Evolutionary conservation across 768 basidiomycete species (phyloP), one percentile per base, ranked within the genome.

Genomic region (Tricholoma terreum): DNA sequence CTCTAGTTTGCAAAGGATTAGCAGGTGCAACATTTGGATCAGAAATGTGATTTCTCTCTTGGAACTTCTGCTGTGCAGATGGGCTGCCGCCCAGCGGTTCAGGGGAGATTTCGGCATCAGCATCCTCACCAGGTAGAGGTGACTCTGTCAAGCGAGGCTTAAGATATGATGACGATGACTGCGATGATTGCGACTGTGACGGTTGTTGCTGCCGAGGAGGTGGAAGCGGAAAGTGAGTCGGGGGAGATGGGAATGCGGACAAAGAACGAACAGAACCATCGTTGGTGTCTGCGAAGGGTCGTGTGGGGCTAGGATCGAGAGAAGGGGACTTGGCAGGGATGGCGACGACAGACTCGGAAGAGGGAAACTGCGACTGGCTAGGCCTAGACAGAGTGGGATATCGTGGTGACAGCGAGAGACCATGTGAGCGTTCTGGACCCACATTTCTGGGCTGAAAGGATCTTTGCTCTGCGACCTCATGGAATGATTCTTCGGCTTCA

Each of bases 201-300:
- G 62, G 24, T 52, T 68, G 68, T 36, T 65, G 63, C 46, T 61
- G 58, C 51, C 69, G 68, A 17, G 67, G 71, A 27, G 82, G 79
- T 34, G 85, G 89, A 12, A 86, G 70, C 11, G 89, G 89, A 57
- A 86, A 82, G 67, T 90, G 87, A 0, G 82, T 83, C 0, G 89
- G 89, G 14, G 89, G 89, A 0, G 79, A 70, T 21, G 89, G 89
- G 68, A 91, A 91, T 0, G 84, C 85, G 31, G 85, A 87, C 21
- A 91, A 73, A 1, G 87, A 86, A 17, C 85, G 78, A n/a, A 88
- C 77, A 24, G 85, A 85, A 35, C 78, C 80, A 8, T 77, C 76
- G 46, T 77, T 72, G 10, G 73, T 66, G 53, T 80, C 77, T 10
- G 73, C 66, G 21, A 71, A 75, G 48, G 69, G 68, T 31, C 65